Conservation (phyloP, 1,139 yeast species). For the Pichia sp. region DNA sequence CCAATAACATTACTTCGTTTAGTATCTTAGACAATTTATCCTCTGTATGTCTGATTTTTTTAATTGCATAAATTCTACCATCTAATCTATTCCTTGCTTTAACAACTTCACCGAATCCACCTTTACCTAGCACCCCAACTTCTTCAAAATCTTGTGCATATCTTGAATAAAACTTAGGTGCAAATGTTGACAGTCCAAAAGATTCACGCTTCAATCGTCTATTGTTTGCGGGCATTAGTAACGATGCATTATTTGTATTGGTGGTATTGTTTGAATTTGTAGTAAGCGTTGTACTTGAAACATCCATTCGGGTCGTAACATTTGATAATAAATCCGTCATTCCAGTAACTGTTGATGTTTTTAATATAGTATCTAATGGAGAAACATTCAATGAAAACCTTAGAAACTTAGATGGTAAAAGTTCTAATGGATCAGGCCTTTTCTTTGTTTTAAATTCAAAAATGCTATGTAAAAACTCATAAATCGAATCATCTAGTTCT, state of each 20-base stretch:
- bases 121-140: conserved; percentile 84
- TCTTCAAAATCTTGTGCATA: conserved; percentile 88
- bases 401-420: conserved; percentile 75
- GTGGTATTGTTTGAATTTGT: too few relatives aligned
- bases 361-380: conserved; percentile 19
- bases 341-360: conserved; percentile 1
- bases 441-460: conserved; percentile 61
- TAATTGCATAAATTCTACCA: conserved; percentile 91
- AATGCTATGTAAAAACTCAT: conserved; percentile 62
- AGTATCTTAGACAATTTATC: conserved; percentile 73
- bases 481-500: conserved; percentile 44
- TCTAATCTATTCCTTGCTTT: conserved; percentile 90
- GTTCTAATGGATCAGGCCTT: conserved; percentile 76
- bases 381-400: conserved; percentile 53
- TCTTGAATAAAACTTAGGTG: conserved; percentile 39
- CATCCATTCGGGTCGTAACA: background rate
- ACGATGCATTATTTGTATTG: too few relatives aligned
- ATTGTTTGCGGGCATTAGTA: background rate
- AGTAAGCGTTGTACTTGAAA: background rate
- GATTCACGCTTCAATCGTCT: conserved; percentile 24
- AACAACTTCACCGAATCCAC: conserved; percentile 97
- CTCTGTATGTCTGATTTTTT: conserved; percentile 79
- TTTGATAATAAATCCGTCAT: too few relatives aligned
- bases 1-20: conserved; percentile 86
- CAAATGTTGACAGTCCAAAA: conserved; percentile 21